Base-by-base conservation (phyloP, 352 stramenopile genomes). In the Globisporangium recalcitrans region DNA sequence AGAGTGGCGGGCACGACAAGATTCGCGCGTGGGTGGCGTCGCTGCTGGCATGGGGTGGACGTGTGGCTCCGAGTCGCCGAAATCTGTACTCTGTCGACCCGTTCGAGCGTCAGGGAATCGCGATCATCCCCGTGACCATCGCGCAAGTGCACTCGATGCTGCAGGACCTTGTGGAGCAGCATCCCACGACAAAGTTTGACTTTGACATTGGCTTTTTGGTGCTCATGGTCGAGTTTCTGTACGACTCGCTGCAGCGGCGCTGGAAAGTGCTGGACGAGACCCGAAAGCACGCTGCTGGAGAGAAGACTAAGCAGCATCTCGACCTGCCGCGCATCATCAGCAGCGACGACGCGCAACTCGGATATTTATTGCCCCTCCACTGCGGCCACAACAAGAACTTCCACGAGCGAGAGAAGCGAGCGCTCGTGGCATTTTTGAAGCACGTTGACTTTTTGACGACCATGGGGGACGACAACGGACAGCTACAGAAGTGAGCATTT, bases 341-440 rank as follows among this genome's bases (percentile, higher is more conserved):
- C 34, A 80, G 67, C 3, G 56, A 51, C 2, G 68, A 82, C 57
- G 44, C 64, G 0, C 71, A 75, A 11, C 58, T 88, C 10, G 87
- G 85, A 5, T 76, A 64, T 7, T 68, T 96, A 13, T 66, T 96
- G 22, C 71, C 80, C 13, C 64, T 96, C 11, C 87, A 91, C 52
- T 96, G 87, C 44, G 87, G 85, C 8, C 87, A 96, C 61, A 96
- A 96, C 65, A 87, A 88, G 55, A 90, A 91, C 60, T 94, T 90
- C 44, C 74, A 79, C 38, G 82, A 93, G 22, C 59, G 60, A 3
- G 87, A 95, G 58, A 93, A 93, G 57, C 60, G 79, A 10, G 77
- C 77, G 47, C 68, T 95, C n/a, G 56, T 80, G 29, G 64, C 63
- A 5, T 91, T 92, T 48, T 60, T 92, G 29, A 69, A 62, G 16